These are phyloP conservation scores for Radiomyces spectabilis DNA, from an alignment of 192 early-diverging fungal species.

Conservation along the genomic window DNA sequence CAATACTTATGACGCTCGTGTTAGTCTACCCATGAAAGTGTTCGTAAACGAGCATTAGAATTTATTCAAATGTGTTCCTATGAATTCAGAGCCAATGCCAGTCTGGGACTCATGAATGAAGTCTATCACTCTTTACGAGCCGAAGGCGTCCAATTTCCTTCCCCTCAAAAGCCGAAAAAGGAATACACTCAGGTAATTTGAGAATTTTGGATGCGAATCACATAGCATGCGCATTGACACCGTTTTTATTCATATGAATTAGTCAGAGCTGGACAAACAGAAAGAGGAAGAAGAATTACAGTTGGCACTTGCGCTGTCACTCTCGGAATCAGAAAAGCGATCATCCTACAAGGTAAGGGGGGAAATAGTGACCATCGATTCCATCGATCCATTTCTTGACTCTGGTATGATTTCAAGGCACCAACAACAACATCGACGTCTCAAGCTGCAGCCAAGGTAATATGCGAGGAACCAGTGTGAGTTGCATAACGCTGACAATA, in stretches of 20 bases:
- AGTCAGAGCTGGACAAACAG: constrained; percentile 70
- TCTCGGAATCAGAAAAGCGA: constrained; percentile 56
- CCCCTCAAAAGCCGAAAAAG: constrained; percentile 79
- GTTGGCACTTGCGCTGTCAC: constrained; percentile 83
- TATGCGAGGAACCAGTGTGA: no score
- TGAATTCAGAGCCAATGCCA: constrained; percentile 72
- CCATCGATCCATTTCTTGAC: constrained; percentile 53
- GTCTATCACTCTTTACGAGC: constrained; percentile 53
- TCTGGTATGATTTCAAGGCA: constrained; percentile 69
- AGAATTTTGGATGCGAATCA: no score
- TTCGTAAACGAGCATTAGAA: constrained; percentile 75
- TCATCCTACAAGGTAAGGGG: constrained; percentile 4
- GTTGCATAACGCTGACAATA: no score
- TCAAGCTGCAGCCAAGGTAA: not conserved
- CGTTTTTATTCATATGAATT: not conserved
- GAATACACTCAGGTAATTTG: constrained; percentile 49
- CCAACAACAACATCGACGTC: constrained; percentile 7
- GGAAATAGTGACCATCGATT: not conserved
- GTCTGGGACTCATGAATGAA: constrained; percentile 75
- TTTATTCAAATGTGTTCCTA: constrained; percentile 89
- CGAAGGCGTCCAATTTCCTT: constrained; percentile 54
- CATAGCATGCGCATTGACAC: no score
- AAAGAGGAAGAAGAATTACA: constrained; percentile 95
- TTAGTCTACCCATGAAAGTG: constrained; percentile 67
- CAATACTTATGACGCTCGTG: not conserved